Percentiles rank a stretch among this genome's conserved stretches.
These are phyloP conservation scores for Globisporangium carolinianum DNA, from an alignment of 352 stramenopile species.

Conservation along the genomic window DNA sequence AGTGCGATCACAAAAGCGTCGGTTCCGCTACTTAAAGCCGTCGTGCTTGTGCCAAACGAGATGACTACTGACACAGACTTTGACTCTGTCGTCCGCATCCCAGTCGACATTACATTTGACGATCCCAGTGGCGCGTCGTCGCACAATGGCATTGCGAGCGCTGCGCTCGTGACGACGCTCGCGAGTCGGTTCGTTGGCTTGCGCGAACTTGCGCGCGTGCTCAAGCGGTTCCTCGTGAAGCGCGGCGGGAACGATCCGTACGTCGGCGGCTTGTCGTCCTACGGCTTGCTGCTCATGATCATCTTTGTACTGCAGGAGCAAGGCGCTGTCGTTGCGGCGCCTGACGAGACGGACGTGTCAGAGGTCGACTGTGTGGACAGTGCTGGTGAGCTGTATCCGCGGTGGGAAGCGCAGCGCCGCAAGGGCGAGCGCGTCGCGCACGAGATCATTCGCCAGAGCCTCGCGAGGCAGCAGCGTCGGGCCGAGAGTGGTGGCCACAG, in stretches of 20 bases:
- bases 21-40: constrained; percentile 73
- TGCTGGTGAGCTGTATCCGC: constrained; percentile 3
- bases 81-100: constrained; percentile 27
- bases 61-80: not conserved
- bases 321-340: constrained; percentile 29
- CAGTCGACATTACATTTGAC: constrained; percentile 84
- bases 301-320: constrained; percentile 58
- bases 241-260: constrained; percentile 87
- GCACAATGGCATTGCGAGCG: constrained; percentile 75
- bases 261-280: constrained; percentile 85
- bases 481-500: constrained; percentile 7
- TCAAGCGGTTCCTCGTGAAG: constrained; percentile 89
- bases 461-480: constrained; percentile 25
- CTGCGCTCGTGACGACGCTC: constrained; percentile 59
- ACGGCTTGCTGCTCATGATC: constrained; percentile 82
- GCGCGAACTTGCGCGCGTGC: constrained; percentile 74
- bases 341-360: not conserved
- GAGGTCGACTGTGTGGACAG: not conserved
- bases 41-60: constrained; percentile 25
- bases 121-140: constrained; percentile 32
- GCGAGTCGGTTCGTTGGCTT: constrained; percentile 68
- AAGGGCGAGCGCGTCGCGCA: constrained; percentile 43
- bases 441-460: constrained; percentile 47
- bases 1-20: constrained; percentile 64
- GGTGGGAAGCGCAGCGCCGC: constrained; percentile 37